Conservation (phyloP, 306 rosid genomes). For the Bauhinia variegata region DNA sequence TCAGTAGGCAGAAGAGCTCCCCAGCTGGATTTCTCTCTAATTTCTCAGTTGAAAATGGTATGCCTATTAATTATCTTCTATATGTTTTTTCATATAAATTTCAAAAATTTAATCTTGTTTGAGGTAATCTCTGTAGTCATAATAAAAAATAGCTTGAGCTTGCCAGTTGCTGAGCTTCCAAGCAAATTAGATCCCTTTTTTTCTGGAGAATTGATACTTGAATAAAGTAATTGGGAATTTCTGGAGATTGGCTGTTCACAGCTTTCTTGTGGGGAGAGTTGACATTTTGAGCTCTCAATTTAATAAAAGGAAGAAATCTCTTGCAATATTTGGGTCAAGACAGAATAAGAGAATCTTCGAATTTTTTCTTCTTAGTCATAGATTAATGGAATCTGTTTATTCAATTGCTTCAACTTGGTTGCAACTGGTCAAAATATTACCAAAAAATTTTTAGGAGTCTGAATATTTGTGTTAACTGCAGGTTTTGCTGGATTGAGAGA, state of each 20-base stretch:
- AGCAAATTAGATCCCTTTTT: neutral
- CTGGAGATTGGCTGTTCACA: too few relatives aligned
- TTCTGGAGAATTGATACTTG: neutral
- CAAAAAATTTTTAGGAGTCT: neutral
- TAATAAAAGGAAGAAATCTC: neutral
- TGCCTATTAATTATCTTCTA: neutral
- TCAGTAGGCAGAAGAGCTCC: conserved; percentile 67
- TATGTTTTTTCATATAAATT: neutral
- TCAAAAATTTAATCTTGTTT: too few relatives aligned
- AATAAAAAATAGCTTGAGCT: neutral
- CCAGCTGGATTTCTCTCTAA: conserved; percentile 66
- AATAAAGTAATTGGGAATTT: conserved; percentile 22
- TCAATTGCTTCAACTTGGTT: too few relatives aligned
- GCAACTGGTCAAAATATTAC: too few relatives aligned
- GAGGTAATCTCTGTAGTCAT: too few relatives aligned
- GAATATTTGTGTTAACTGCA: conserved; percentile 32
- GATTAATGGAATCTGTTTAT: too few relatives aligned
- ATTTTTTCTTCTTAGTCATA: neutral
- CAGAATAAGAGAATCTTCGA: conserved; percentile 16
- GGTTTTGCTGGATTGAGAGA: conserved; percentile 56
- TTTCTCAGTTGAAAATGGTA: conserved; percentile 62
- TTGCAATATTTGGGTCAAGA: neutral
- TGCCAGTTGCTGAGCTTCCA: conserved; percentile 2
- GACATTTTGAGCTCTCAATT: conserved; percentile 21
- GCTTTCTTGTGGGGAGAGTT: conserved; percentile 37